These are phyloP conservation scores for Sporisorium exsertum DNA, from an alignment of 1,284 basidiomycete genomes.

Conservation along the genomic window DNA sequence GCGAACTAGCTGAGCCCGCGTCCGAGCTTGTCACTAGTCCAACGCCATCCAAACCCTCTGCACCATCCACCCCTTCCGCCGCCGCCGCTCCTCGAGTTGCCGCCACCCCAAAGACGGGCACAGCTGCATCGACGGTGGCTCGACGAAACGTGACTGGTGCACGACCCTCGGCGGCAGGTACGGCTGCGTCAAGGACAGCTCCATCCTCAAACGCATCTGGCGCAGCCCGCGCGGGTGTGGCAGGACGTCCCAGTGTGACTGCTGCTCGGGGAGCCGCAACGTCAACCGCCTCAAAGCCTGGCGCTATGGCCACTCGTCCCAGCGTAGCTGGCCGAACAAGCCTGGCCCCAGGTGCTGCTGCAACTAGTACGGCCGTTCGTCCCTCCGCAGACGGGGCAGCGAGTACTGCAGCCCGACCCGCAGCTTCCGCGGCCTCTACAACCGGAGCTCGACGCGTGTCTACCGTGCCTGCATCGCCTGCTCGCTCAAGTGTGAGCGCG, in stretches of 20 bases:
- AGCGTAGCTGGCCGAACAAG: slow-evolving; percentile 33
- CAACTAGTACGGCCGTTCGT: slow-evolving; percentile 12
- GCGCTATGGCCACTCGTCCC: slow-evolving; percentile 13
- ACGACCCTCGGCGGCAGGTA: slow-evolving; percentile 30
- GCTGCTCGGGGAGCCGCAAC: slow-evolving; percentile 9
- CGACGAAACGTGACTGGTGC: slow-evolving; percentile 26
- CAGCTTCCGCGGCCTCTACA: slow-evolving; percentile 18
- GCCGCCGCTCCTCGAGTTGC: slow-evolving; percentile 11
- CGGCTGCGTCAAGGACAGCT: slow-evolving; percentile 12
- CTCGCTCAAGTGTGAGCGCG: slow-evolving; percentile 23
- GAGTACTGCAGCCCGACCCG: slow-evolving; percentile 20
- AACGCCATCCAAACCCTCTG: slow-evolving; percentile 10
- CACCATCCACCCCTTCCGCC: slow-evolving; percentile 23
- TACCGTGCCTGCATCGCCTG: slow-evolving; percentile 43
- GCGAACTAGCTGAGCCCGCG: slow-evolving; percentile 3
- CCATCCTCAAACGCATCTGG: slow-evolving; percentile 11
- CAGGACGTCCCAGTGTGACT: slow-evolving; percentile 25
- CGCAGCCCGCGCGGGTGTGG: slow-evolving; percentile 20
- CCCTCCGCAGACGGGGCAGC: slow-evolving; percentile 20
- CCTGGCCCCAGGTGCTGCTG: slow-evolving; percentile 23
- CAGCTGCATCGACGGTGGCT: slow-evolving; percentile 25
- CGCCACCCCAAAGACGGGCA: slow-evolving; percentile 5
- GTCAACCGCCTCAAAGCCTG: slow-evolving; percentile 9
- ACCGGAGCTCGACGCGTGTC: slow-evolving; percentile 27
- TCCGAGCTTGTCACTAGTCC: slow-evolving; percentile 3